Evolutionary conservation across 2,329 filamentous ascomycete genomes (phyloP), one percentile per base, ranked within the genome.

Genomic region (Chaetomium sp.): DNA sequence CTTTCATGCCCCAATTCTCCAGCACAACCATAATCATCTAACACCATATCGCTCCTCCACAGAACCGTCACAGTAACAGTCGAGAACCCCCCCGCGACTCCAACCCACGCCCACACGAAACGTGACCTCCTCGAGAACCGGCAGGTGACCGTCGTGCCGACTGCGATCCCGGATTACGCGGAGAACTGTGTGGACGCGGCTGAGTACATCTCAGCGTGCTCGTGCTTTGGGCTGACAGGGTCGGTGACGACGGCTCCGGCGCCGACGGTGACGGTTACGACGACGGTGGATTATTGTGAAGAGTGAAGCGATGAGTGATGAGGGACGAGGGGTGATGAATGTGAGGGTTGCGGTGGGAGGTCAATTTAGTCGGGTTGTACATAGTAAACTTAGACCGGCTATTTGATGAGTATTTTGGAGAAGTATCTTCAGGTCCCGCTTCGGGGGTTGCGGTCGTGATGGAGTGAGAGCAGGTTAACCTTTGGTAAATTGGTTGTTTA

Each of bases 141-240:
- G 54, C 68, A 67, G 57, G 68, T 66, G 46, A 71, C 70, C 44
- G 59, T 65, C 42, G 49, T 61, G 42, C 67, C 71, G 54, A 69
- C 62, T 46, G 62, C 56, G 49, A 62, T 74, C 53, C 74, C 74
- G 49, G 64, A 69, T 54, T 77, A 75, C 65, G 73, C 73, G 53
- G 69, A 69, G 19, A 64, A 65, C 45, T 76, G 73, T 66, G 63
- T 65, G 53, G 59, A 65, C 43, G 62, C 61, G 12, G 63, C 59
- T 36, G 64, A 66, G 47, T 76, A 74, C 67, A 66, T 71, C 36
- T 72, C 73, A 40, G 74, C 71, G 52, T 77, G 74, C 70, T 67
- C 66, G 52, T 76, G 74, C 71, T 77, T 69, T 67, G 73, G 74
- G 49, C 68, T 76, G 66, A 75, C 72, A 41, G 68, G 67, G 40